phyloP scores from a whole-genome alignment of 768 basidiomycete genomes.

The Leccinum uliginosum region DNA sequence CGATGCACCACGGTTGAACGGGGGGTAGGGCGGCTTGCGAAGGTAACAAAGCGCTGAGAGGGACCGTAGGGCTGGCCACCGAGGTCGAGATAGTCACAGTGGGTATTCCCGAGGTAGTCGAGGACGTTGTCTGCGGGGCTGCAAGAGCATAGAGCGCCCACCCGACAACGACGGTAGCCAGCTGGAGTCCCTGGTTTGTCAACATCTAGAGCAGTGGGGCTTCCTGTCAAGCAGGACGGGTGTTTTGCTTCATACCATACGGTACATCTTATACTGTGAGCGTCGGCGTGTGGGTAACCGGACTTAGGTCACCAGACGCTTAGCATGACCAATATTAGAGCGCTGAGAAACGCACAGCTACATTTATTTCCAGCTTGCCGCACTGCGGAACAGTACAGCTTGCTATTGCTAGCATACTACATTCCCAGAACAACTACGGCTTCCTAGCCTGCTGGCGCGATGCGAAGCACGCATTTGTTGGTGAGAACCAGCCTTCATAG shows the following conservation, averaged over 20 bases:
- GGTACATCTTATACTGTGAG: neutral
- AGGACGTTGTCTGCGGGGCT: constrained; percentile 7
- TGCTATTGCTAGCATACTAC: neutral
- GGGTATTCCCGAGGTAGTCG: constrained; percentile 16
- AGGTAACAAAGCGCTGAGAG: constrained; percentile 51
- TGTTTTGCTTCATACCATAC: neutral
- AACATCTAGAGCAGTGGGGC: constrained; percentile 29
- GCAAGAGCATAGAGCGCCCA: constrained; percentile 15
- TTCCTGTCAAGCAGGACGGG: neutral
- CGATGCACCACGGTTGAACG: constrained; percentile 70
- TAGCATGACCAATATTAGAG: neutral
- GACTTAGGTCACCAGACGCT: neutral
- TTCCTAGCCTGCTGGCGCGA: too few species aligned
- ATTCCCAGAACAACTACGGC: neutral
- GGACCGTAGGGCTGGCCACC: constrained; percentile 57
- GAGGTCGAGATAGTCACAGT: constrained; percentile 53
- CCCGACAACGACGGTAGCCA: constrained; percentile 15
- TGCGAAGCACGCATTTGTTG: too few species aligned
- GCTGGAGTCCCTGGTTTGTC: constrained; percentile 7
- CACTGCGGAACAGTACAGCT: neutral
- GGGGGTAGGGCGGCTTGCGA: constrained; percentile 65
- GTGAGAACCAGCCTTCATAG: too few species aligned
- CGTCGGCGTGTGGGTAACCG: neutral
- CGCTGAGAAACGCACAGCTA: neutral
- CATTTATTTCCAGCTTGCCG: neutral